A percentile compares a stretch with the other conserved stretches of the same genome.
These are phyloP conservation scores for Pseudopyricularia cyperi DNA, from an alignment of 2,329 filamentous ascomycete genomes.

Conservation along the genomic window DNA sequence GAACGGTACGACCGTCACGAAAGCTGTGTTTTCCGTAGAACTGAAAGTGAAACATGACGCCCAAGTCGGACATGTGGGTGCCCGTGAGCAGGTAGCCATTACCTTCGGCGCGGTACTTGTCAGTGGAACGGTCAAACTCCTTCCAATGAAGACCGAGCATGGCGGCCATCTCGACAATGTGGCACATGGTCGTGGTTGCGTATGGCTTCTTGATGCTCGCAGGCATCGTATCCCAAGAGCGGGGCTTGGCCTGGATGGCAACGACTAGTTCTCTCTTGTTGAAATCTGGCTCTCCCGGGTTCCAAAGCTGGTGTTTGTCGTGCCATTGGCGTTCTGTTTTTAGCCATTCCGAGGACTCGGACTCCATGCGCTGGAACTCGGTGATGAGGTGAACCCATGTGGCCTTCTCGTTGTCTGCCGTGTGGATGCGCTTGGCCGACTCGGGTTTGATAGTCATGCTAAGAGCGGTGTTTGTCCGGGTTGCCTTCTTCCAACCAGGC, in stretches of 20 bases:
- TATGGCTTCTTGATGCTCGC: constrained; percentile 31
- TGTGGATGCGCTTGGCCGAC: constrained; percentile 24
- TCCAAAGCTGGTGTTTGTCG: constrained; percentile 7
- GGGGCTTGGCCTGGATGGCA: constrained; percentile 29
- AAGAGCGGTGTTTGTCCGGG: background rate
- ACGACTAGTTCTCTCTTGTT: constrained; percentile 26
- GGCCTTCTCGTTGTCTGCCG: constrained; percentile 41
- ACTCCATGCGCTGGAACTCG: constrained; percentile 35
- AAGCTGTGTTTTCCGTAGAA: constrained; percentile 35
- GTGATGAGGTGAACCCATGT: constrained; percentile 40
- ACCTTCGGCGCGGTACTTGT: constrained; percentile 40
- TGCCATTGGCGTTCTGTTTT: constrained; percentile 11
- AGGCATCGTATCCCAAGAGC: constrained; percentile 40
- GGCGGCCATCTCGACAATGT: constrained; percentile 39
- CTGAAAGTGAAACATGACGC: constrained; percentile 41
- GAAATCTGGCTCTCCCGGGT: constrained; percentile 6
- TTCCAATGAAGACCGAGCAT: constrained; percentile 46
- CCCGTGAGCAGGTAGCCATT: constrained; percentile 37
- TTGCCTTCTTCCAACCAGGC: too few species aligned
- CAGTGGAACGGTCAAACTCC: constrained; percentile 36
- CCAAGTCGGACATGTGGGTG: constrained; percentile 31
- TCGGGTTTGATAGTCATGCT: background rate
- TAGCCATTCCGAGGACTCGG: constrained; percentile 33
- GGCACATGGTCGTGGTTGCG: constrained; percentile 41
- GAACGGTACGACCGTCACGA: constrained; percentile 35